Evolutionary conservation across 345 rosid species (phyloP).

Genomic region (Streptanthus diversifolius): DNA sequence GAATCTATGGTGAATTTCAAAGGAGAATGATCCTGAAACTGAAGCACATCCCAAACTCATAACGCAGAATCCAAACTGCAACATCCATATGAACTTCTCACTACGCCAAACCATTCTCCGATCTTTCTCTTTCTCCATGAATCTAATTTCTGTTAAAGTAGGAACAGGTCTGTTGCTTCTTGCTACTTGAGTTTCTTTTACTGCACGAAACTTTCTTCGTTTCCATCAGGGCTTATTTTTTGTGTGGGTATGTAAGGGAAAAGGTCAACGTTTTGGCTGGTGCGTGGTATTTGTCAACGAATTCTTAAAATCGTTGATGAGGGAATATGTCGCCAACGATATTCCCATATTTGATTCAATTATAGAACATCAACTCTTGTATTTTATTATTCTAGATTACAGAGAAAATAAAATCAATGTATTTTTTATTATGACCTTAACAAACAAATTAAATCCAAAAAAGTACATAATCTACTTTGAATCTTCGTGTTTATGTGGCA

Average conservation of each 20-base stretch:
- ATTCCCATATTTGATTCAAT: background rate
- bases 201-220: constrained; percentile 16
- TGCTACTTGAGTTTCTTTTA: constrained; percentile 28
- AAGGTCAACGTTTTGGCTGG: constrained; percentile 28
- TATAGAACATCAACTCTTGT: constrained; percentile 5
- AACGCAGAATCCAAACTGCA: constrained; percentile 21
- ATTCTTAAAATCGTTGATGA: background rate
- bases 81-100: constrained; percentile 21
- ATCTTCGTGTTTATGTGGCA: background rate
- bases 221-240: background rate
- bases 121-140: background rate
- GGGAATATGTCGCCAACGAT: constrained; percentile 29
- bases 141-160: background rate
- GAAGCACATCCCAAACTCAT: constrained; percentile 22
- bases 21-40: constrained; percentile 53
- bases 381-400: background rate
- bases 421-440: background rate
- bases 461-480: background rate
- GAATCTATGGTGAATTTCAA: constrained; percentile 70
- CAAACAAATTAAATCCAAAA: background rate
- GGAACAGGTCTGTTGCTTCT: background rate
- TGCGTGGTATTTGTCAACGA: constrained; percentile 32
- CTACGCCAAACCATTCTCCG: constrained; percentile 6
- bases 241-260: background rate
- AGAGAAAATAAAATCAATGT: background rate